Percentiles rank a stretch among this genome's conserved stretches.
phyloP scores from a whole-genome alignment of 2,329 filamentous ascomycete species.

The Fusarium sp. region DNA sequence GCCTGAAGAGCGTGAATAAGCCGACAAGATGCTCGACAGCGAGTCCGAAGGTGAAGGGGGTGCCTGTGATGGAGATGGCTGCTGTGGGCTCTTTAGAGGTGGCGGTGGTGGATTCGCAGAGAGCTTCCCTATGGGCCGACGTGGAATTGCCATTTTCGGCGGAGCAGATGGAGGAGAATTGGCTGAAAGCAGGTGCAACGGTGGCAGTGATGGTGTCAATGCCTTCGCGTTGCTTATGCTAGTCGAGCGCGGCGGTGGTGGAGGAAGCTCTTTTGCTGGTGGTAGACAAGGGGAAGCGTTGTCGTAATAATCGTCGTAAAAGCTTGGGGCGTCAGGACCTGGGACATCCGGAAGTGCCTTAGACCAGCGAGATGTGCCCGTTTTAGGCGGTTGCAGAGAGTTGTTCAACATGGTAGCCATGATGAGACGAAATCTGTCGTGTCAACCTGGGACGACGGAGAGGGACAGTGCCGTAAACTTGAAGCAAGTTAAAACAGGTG shows the following conservation, averaged over 20 bases:
- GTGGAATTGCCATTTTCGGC: conserved; percentile 44
- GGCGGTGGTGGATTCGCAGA: conserved; percentile 27
- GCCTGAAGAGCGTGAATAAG: conserved; percentile 62
- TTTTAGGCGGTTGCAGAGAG: conserved; percentile 47
- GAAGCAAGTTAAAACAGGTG: conserved; percentile 42
- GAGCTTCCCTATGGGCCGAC: conserved; percentile 41
- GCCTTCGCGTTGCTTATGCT: conserved; percentile 42
- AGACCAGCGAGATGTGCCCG: conserved; percentile 66
- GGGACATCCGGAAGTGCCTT: conserved; percentile 67
- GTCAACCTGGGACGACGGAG: conserved; percentile 22
- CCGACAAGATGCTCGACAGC: conserved; percentile 65
- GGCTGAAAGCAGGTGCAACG: conserved; percentile 42
- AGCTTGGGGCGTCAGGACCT: conserved; percentile 36
- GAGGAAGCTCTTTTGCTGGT: conserved; percentile 40
- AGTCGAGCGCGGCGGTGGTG: conserved; percentile 43
- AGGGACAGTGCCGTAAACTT: conserved; percentile 32
- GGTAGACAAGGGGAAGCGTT: conserved; percentile 34
- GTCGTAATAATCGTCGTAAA: conserved; percentile 41
- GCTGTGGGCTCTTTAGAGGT: conserved; percentile 32
- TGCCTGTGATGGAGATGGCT: conserved; percentile 29
- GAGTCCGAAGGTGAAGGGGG: conserved; percentile 59
- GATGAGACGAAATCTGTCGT: conserved; percentile 33
- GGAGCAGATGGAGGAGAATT: conserved; percentile 32
- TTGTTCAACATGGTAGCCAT: conserved; percentile 42
- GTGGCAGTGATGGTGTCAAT: conserved; percentile 39